A percentile compares a stretch with the other conserved stretches of the same genome.
Conservation (phyloP, 257 asterid species). For the Solanum etuberosum region DNA sequence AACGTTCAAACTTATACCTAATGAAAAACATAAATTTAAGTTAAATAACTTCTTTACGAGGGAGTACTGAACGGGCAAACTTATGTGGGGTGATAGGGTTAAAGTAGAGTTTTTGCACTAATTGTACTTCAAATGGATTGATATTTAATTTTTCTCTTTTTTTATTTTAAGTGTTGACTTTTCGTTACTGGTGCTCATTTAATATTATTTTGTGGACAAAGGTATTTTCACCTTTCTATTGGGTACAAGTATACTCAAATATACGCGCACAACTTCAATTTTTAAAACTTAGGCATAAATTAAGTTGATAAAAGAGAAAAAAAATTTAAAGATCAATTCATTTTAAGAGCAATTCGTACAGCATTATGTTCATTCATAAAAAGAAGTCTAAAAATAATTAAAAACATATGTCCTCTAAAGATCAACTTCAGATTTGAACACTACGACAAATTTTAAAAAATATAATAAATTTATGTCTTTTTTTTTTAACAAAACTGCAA, state of each 20-base stretch:
- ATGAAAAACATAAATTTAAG: neutral
- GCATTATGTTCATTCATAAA: neutral
- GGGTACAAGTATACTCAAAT: neutral
- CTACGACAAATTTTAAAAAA: too few relatives aligned
- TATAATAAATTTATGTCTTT: too few relatives aligned
- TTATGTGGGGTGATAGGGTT: neutral
- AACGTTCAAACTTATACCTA: too few relatives aligned
- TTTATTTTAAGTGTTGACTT: too few relatives aligned
- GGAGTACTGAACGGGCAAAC: neutral
- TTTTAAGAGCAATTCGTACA: neutral
- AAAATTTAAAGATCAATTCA: too few relatives aligned
- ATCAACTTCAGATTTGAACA: neutral
- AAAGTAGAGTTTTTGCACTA: neutral
- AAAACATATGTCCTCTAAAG: neutral
- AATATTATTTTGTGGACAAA: neutral
- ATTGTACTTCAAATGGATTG: neutral
- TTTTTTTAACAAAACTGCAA: too few relatives aligned
- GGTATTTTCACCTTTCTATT: too few relatives aligned
- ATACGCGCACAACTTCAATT: neutral
- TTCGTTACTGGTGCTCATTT: neutral
- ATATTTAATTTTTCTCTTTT: too few relatives aligned
- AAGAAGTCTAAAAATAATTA: too few relatives aligned
- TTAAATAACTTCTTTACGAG: too few relatives aligned
- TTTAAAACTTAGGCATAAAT: too few relatives aligned
- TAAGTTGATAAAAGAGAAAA: neutral